Conservation (phyloP, 2,329 filamentous ascomycete genomes). For the Fusarium globosum region DNA sequence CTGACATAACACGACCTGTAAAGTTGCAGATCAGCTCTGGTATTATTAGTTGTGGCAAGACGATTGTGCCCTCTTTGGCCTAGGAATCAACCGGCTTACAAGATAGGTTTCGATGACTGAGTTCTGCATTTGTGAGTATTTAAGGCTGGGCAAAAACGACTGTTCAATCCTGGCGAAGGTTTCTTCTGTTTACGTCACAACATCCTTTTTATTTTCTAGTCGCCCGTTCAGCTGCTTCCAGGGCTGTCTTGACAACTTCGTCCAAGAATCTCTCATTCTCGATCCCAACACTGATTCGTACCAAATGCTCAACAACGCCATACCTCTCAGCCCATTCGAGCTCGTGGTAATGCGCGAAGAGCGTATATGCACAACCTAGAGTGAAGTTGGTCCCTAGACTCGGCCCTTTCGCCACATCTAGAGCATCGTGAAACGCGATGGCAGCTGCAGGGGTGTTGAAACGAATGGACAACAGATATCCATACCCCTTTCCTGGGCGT, state of each 20-base stretch:
- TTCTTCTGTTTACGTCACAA: neutral
- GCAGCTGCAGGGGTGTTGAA: slow-evolving; percentile 53
- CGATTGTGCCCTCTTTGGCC: too few relatives aligned
- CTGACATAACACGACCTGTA: too few relatives aligned
- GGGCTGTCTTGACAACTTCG: slow-evolving; percentile 22
- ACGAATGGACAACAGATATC: slow-evolving; percentile 63
- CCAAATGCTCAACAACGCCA: slow-evolving; percentile 53
- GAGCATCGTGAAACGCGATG: slow-evolving; percentile 59
- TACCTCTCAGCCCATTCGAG: slow-evolving; percentile 52
- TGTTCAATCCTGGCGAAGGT: too few relatives aligned
- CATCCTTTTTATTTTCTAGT: neutral
- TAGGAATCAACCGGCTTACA: too few relatives aligned
- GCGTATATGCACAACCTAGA: slow-evolving; percentile 55
- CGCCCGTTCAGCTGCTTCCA: slow-evolving; percentile 16
- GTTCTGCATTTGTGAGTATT: too few relatives aligned
- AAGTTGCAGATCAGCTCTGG: too few relatives aligned
- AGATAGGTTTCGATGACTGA: too few relatives aligned
- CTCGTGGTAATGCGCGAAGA: slow-evolving; percentile 53
- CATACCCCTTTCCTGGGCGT: slow-evolving; percentile 59
- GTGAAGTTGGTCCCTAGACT: slow-evolving; percentile 64
- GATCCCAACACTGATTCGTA: slow-evolving; percentile 58
- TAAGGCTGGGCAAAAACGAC: too few relatives aligned
- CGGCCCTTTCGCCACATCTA: slow-evolving; percentile 61
- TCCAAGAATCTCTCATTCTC: slow-evolving; percentile 52
- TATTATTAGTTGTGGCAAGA: too few relatives aligned